These are phyloP conservation scores for Thalia dealbata DNA, from an alignment of 176 grass and related monocot genomes.

Conservation along the genomic window DNA sequence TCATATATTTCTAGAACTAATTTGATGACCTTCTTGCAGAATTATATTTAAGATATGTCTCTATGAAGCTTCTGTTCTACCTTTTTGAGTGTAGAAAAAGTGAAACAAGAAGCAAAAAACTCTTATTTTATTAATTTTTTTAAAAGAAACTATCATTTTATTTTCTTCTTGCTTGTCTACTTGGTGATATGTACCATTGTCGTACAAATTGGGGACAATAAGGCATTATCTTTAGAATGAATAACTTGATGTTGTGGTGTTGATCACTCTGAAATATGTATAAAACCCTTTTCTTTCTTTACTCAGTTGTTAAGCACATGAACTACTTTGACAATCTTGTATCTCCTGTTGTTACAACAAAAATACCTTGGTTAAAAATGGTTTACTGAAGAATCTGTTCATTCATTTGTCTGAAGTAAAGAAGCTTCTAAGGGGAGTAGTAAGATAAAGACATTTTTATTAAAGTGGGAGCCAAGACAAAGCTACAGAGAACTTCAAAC, in stretches of 20 bases:
- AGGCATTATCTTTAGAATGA: background rate
- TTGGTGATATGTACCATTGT: background rate
- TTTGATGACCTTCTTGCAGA: background rate
- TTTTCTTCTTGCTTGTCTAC: background rate
- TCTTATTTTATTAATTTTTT: background rate
- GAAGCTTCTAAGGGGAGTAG: background rate
- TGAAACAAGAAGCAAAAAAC: background rate
- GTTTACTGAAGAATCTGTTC: background rate
- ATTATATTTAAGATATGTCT: background rate
- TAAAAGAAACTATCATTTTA: no score
- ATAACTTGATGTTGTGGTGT: background rate
- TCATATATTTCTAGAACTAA: slow-evolving; percentile 8
- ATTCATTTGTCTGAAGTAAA: background rate
- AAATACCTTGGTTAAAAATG: background rate
- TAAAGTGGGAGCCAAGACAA: background rate
- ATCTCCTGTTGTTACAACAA: background rate
- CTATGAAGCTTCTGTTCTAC: background rate
- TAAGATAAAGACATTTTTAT: background rate
- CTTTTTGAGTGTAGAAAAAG: background rate
- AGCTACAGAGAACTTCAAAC: background rate
- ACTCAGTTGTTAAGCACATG: background rate
- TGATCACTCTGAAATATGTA: background rate
- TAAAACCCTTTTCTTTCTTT: background rate
- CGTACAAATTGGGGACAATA: background rate
- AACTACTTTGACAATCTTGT: background rate